phyloP scores from a whole-genome alignment of 2,329 filamentous ascomycete species.

The Fusarium kyushuense region DNA sequence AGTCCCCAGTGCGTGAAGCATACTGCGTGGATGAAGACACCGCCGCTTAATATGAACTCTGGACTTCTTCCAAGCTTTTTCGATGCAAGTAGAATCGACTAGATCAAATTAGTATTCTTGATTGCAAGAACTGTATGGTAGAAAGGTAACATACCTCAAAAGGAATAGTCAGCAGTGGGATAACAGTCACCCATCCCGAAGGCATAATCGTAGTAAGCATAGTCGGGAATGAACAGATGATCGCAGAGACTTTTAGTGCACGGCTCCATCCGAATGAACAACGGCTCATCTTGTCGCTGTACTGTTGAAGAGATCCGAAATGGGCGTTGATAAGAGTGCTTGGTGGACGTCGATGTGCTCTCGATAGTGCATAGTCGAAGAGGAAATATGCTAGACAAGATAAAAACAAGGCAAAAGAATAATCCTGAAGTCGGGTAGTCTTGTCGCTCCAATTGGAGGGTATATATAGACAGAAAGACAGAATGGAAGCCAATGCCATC shows the following conservation, averaged over 20 bases:
- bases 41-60: conserved; percentile 1
- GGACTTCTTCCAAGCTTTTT: neutral
- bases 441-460: neutral
- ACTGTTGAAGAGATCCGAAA: neutral
- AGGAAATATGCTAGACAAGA: neutral
- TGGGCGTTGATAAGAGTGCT: neutral
- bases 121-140: rapidly evolving
- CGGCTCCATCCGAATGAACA: neutral
- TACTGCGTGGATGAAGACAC: neutral
- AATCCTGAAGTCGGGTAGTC: rapidly evolving
- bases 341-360: neutral
- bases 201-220: neutral
- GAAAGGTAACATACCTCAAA: neutral
- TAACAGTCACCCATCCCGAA: neutral
- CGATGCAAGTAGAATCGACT: neutral
- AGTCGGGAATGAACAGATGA: neutral
- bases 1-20: conserved; percentile 9
- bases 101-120: rapidly evolving
- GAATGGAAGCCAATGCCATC: neutral
- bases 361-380: neutral
- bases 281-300: neutral
- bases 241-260: neutral
- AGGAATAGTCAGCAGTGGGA: neutral
- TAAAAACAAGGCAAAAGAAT: neutral
- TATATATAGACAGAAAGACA: neutral